phyloP scores from a whole-genome alignment of 1,284 basidiomycete species.

The Heterobasidion irregulare region DNA sequence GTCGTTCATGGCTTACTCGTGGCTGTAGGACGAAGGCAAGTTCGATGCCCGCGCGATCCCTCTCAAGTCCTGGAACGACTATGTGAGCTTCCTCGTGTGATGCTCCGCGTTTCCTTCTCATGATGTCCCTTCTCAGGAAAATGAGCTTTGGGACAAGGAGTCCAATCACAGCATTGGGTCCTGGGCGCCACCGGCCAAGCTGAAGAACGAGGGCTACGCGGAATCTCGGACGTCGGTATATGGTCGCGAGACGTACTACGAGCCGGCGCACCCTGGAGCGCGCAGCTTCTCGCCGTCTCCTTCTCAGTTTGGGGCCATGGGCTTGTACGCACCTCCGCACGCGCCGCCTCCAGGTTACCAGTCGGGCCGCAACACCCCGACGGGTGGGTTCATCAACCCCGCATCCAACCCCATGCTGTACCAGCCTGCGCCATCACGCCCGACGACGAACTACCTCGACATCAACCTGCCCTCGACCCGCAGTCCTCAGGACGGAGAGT shows the following conservation, averaged over 20 bases:
- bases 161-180: constrained; percentile 87
- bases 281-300: constrained; percentile 62
- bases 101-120: constrained; percentile 5
- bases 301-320: constrained; percentile 39
- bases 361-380: constrained; percentile 71
- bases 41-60: constrained; percentile 92
- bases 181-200: constrained; percentile 67
- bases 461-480: constrained; percentile 47
- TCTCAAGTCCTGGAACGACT: constrained; percentile 94
- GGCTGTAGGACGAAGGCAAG: constrained; percentile 83
- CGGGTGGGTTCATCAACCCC: constrained; percentile 27
- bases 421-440: constrained; percentile 58
- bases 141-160: constrained; percentile 96
- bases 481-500: constrained; percentile 34
- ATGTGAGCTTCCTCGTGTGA: constrained; percentile 37
- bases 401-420: constrained; percentile 21
- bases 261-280: constrained; percentile 31
- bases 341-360: constrained; percentile 60
- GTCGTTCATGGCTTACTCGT: constrained; percentile 9
- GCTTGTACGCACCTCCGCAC: constrained; percentile 12
- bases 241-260: constrained; percentile 77
- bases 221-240: constrained; percentile 73
- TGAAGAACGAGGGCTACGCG: constrained; percentile 62
- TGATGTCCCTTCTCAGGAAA: constrained; percentile 50
- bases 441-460: constrained; percentile 69